Evolutionary conservation across 768 basidiomycete genomes (phyloP).

Genomic region (Kwoniella bestiolae): DNA sequence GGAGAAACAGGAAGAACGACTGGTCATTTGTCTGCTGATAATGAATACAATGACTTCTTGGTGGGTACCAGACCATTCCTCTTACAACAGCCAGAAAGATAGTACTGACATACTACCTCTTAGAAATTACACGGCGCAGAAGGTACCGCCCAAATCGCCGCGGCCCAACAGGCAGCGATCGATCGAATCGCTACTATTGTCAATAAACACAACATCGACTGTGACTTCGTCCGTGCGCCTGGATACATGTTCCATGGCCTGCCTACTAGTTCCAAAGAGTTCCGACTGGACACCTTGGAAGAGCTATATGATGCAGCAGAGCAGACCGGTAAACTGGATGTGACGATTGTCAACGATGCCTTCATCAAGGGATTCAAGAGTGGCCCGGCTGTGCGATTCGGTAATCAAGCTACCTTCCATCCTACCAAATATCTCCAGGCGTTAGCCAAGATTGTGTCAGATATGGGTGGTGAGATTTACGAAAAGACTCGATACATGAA

Average conservation of each 20-base stretch:
- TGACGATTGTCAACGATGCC: conserved; percentile 69
- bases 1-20: conserved; percentile 37
- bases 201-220: conserved; percentile 33
- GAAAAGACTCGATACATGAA: conserved; percentile 28
- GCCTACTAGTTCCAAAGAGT: conserved; percentile 14
- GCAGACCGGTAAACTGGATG: conserved; percentile 63
- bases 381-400: conserved; percentile 37
- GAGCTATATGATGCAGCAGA: conserved; percentile 53
- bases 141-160: conserved; percentile 32
- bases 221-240: conserved; percentile 27
- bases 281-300: conserved; percentile 21
- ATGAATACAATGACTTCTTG: conserved; percentile 34
- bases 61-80: conserved; percentile 10
- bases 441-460: conserved; percentile 23
- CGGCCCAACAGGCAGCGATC: conserved; percentile 34
- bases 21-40: conserved; percentile 33
- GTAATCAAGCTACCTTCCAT: conserved; percentile 33
- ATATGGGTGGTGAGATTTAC: conserved; percentile 31
- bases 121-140: conserved; percentile 32
- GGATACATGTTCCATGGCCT: conserved; percentile 41
- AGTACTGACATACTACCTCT: not conserved
- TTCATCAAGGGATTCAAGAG: conserved; percentile 68
- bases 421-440: conserved; percentile 37
- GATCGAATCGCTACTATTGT: conserved; percentile 34
- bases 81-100: not conserved